These are phyloP conservation scores for Stygiomarasmius scandens DNA, from an alignment of 1,284 basidiomycete species.

Conservation along the genomic window DNA sequence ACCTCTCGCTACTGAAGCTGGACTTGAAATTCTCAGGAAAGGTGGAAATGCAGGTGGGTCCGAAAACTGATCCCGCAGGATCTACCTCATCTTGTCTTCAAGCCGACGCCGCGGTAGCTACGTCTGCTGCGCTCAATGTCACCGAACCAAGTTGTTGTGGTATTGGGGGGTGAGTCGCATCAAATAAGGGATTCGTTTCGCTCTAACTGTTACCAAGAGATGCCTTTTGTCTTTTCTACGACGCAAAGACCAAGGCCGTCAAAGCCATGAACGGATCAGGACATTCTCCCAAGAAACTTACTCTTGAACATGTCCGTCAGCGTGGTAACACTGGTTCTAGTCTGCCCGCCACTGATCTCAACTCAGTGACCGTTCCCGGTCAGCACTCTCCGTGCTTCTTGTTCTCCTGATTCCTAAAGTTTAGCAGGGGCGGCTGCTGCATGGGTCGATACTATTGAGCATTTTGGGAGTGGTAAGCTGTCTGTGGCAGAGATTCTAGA, in stretches of 20 bases:
- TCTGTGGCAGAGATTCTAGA: constrained; percentile 81
- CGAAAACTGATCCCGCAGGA: neutral
- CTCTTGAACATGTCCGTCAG: constrained; percentile 71
- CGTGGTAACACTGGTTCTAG: constrained; percentile 69
- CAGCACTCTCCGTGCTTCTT: constrained; percentile 12
- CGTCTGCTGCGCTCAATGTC: constrained; percentile 87
- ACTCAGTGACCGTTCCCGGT: constrained; percentile 92
- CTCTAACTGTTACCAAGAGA: constrained; percentile 54
- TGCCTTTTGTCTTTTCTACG: constrained; percentile 91
- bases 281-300: constrained; percentile 79
- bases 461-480: constrained; percentile 84
- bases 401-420: neutral
- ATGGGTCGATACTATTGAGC: constrained; percentile 88
- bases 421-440: constrained; percentile 82
- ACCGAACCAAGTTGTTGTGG: constrained; percentile 83
- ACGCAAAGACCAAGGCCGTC: constrained; percentile 79
- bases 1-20: constrained; percentile 87
- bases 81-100: neutral
- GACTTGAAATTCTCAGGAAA: constrained; percentile 84
- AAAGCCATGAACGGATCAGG: constrained; percentile 89
- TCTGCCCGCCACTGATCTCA: constrained; percentile 78
- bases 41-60: constrained; percentile 87
- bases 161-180: constrained; percentile 66
- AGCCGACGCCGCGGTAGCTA: constrained; percentile 79
- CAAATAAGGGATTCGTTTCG: too few species aligned